Base-by-base conservation (phyloP, 768 basidiomycete species). In the Trichaptum fuscoviolaceum region DNA sequence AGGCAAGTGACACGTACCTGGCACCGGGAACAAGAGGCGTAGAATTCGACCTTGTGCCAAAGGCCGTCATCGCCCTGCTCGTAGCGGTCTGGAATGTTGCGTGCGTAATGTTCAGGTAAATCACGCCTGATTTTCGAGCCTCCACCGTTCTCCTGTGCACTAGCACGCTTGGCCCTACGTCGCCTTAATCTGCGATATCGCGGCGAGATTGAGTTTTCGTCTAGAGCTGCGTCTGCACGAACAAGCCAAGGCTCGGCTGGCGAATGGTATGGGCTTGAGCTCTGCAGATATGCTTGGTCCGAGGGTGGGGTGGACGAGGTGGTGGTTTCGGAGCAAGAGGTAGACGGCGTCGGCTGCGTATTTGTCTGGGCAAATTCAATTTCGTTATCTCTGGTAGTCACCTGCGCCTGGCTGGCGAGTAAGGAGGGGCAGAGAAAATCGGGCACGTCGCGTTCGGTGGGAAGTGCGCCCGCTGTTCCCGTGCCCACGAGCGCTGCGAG, bases 371-470 rank as follows among this genome's bases (percentile, higher is more conserved):
- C 20, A 62, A 66, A 8, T 24, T 52, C 15, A 52, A 20, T 15
- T 52, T 20, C 42, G 63, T 27, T 30, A 27, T 36, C 63, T 36
- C 35, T 20, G 25, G 20, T 35, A 8, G 63, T 20, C 15, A 20
- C 42, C 15, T 20, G 30, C 30, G 30, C 30, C 30, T 30, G 30
- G 30, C 30, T 30, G 30, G 30, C 30, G 57, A 58, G 66, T 66
- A 36, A 20, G 30, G 64, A 66, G 0, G 87, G 89, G 68, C 87
- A 90, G 58, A 89, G 81, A 69, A 90, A 90, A 64, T 80, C 69
- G n/a, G 83, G 86, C 0, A 87, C 86, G 25, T 79, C 23, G 0
- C 73, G 70, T 15, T 71, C 74, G 63, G 64, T 23, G 4, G 74
- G 70, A 23, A 79, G 75, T 8, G 87, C 59, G 87, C 66, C 79